These are phyloP conservation scores for Knufia petricola DNA, from an alignment of 2,329 filamentous ascomycete species.

Conservation along the genomic window DNA sequence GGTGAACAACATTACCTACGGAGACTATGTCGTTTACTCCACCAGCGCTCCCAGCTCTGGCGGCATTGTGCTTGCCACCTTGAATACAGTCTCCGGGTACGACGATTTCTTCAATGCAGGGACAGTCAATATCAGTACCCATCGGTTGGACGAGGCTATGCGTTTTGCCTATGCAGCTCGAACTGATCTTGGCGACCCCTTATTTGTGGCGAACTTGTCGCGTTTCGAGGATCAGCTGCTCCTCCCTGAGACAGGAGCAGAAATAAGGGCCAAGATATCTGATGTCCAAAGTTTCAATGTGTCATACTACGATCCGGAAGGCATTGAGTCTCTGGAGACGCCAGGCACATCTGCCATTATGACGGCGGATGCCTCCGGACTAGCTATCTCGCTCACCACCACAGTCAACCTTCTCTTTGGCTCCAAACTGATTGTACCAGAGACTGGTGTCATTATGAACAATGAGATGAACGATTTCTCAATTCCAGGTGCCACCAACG, in stretches of 20 bases:
- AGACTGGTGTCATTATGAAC: conserved; percentile 71
- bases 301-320: conserved; percentile 61
- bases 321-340: conserved; percentile 57
- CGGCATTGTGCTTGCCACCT: conserved; percentile 59
- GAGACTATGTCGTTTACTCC: conserved; percentile 54
- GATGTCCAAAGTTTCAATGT: conserved; percentile 64
- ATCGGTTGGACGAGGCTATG: conserved; percentile 79
- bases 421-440: conserved; percentile 64
- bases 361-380: conserved; percentile 59
- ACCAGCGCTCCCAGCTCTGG: conserved; percentile 71
- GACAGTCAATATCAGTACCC: conserved; percentile 58
- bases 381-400: conserved; percentile 73
- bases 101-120: conserved; percentile 49
- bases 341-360: conserved; percentile 47
- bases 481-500: conserved; percentile 66
- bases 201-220: conserved; percentile 55
- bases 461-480: conserved; percentile 68
- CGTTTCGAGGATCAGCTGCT: conserved; percentile 61
- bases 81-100: conserved; percentile 80
- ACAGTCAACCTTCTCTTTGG: conserved; percentile 86
- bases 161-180: conserved; percentile 78
- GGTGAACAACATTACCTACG: conserved; percentile 55
- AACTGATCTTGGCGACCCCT: conserved; percentile 71
- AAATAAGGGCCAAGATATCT: conserved; percentile 57
- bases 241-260: conserved; percentile 46